A percentile compares a stretch with the other conserved stretches of the same genome.
These are phyloP conservation scores for Candida alai DNA, from an alignment of 805 yeast species.

Conservation along the genomic window DNA sequence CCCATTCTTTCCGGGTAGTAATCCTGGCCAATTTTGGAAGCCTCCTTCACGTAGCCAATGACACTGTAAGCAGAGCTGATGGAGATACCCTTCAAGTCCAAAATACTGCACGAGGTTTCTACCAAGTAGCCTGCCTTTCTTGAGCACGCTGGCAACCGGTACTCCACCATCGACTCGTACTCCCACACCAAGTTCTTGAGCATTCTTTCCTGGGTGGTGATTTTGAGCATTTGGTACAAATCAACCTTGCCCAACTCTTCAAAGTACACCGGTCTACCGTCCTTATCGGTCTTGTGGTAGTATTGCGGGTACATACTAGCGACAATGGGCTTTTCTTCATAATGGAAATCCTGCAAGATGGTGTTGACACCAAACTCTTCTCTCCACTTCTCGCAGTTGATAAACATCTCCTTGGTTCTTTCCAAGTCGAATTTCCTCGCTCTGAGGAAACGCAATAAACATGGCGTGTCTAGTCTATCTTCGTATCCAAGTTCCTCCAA, in stretches of 20 bases:
- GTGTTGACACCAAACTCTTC: constrained; percentile 81
- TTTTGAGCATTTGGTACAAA: constrained; percentile 84
- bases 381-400: constrained; percentile 90
- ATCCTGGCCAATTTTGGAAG: constrained; percentile 92
- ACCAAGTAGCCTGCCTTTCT: constrained; percentile 72
- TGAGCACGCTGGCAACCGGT: constrained; percentile 91
- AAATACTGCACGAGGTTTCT: constrained; percentile 94
- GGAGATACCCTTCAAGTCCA: constrained; percentile 94
- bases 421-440: constrained; percentile 91
- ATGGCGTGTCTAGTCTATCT: constrained; percentile 83
- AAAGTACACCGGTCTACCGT: constrained; percentile 93
- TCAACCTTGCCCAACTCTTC: constrained; percentile 94
- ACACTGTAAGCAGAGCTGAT: constrained; percentile 82
- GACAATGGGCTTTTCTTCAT: constrained; percentile 87
- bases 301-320: constrained; percentile 93
- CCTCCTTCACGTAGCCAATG: constrained; percentile 83
- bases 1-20: constrained; percentile 99
- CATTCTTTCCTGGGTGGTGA: constrained; percentile 96
- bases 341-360: constrained; percentile 80
- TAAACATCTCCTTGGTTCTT: constrained; percentile 78
- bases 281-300: constrained; percentile 94
- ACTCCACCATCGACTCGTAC: constrained; percentile 82
- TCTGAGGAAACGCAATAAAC: constrained; percentile 79
- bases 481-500: constrained; percentile 63
- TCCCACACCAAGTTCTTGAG: constrained; percentile 95